Evolutionary conservation across 805 yeast species (phyloP).

Genomic region (Candida montana): DNA sequence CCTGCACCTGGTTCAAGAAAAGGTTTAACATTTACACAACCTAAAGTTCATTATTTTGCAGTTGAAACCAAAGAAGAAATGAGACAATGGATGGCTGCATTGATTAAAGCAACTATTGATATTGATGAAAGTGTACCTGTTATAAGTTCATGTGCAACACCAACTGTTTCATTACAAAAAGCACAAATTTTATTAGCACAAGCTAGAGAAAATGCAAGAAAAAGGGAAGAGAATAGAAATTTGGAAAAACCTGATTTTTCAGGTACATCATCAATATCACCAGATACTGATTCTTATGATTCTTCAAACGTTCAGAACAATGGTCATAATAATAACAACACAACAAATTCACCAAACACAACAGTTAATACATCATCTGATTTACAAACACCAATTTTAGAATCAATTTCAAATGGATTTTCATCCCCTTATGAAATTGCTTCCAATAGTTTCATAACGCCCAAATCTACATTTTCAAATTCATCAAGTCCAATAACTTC

Average conservation of each 20-base stretch:
- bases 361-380: constrained; percentile 40
- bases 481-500: constrained; percentile 13
- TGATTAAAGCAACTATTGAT: constrained; percentile 94
- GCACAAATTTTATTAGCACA: constrained; percentile 84
- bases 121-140: constrained; percentile 90
- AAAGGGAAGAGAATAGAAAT: constrained; percentile 40
- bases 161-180: constrained; percentile 82
- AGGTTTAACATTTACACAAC: constrained; percentile 94
- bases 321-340: constrained; percentile 7
- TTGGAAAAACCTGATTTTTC: constrained; percentile 23
- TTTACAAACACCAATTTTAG: constrained; percentile 22
- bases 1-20: constrained; percentile 97
- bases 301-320: constrained; percentile 3
- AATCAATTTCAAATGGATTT: constrained; percentile 37
- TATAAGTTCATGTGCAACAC: constrained; percentile 87
- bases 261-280: constrained; percentile 29
- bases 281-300: constrained; percentile 27
- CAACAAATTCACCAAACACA: constrained; percentile 27
- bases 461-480: constrained; percentile 30
- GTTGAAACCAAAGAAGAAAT: constrained; percentile 87
- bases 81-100: constrained; percentile 92
- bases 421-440: constrained; percentile 66
- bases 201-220: constrained; percentile 69
- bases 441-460: constrained; percentile 49
- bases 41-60: constrained; percentile 92